Base-by-base conservation (phyloP, 495 filamentous ascomycete species). In the Penicillium arizonense region DNA sequence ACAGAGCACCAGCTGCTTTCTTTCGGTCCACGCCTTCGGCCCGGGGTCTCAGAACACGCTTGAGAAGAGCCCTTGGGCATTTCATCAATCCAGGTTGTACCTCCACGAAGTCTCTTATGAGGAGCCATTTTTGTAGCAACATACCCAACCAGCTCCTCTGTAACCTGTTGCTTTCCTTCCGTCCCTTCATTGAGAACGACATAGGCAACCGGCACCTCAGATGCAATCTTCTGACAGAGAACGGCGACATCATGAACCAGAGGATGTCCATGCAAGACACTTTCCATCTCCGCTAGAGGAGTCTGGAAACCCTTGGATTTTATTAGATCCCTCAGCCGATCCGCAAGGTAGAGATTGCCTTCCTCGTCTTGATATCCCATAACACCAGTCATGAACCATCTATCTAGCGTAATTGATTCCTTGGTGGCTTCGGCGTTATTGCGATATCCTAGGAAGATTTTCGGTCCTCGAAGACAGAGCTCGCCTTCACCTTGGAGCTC, bases 231-330 rank as follows among this genome's bases (percentile, higher is more conserved):
- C 11, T 76, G 65, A 62, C 82, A 71, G 42, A 83, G 77, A 13
- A 90, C 87, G 13, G 86, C 87, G 0, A 77, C 85, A 58, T 93
- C 89, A 4, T 79, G 73, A 11, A 93, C 73, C 13, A 82, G 73
- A 7, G 71, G 66, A 66, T 91, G 80, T 12, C 81, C 76, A 6
- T 91, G 68, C 8, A 94, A 70, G 1, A 88, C 57, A 3, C 77
- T 80, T 61, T 93, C 89, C 1, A 93, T 71, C 71, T 93, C 89
- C 0, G 88, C 86, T 0, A 88, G 89, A 3, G 87, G 86, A 14
- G 93, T 86, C 61, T 91, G 89, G 83, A 50, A 58, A 4, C 59
- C 59, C 34, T 62, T 62, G 21, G 40, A 53, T 41, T 72, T 72
- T 21, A 72, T 79, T 13, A 83, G 62, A 47, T 83, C 82, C 68